Evolutionary conservation across 1,284 basidiomycete species (phyloP).

Genomic region (Trametes sp.): DNA sequence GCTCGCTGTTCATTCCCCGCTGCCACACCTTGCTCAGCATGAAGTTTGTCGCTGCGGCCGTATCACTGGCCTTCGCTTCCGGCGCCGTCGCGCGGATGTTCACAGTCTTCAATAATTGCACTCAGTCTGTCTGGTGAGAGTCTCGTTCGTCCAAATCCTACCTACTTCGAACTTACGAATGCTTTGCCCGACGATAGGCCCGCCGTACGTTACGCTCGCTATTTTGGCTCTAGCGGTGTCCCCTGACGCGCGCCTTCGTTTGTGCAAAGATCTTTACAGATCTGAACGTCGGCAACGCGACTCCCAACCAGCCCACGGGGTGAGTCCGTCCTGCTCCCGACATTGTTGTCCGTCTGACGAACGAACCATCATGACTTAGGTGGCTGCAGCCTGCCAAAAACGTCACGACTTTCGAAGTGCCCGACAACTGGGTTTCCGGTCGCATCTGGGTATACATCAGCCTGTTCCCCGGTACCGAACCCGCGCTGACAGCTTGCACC

Average conservation of each 20-base stretch:
- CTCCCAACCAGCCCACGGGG: slow-evolving; percentile 43
- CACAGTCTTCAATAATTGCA: slow-evolving; percentile 33
- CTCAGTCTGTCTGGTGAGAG: slow-evolving; percentile 30
- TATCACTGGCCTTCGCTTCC: slow-evolving; percentile 15
- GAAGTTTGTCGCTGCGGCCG: slow-evolving; percentile 3
- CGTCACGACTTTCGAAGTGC: slow-evolving; percentile 43
- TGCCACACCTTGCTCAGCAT: neutral
- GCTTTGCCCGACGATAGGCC: neutral
- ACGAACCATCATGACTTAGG: slow-evolving; percentile 11
- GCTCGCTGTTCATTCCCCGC: neutral
- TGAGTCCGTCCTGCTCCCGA: slow-evolving; percentile 14
- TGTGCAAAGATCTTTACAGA: slow-evolving; percentile 42
- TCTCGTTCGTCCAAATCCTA: no score
- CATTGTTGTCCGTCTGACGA: neutral
- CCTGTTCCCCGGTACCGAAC: neutral
- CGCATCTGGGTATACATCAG: slow-evolving; percentile 45
- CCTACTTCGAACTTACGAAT: neutral
- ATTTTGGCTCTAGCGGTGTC: slow-evolving; percentile 22
- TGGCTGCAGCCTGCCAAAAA: slow-evolving; percentile 45
- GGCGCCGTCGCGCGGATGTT: slow-evolving; percentile 20
- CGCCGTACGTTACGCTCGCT: slow-evolving; percentile 45
- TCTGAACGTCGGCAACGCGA: slow-evolving; percentile 38
- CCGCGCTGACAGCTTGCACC: neutral
- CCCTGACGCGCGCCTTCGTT: neutral
- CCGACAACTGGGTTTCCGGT: slow-evolving; percentile 48